phyloP scores from a whole-genome alignment of 345 rosid genomes.

The Hypericum androsaemum region DNA sequence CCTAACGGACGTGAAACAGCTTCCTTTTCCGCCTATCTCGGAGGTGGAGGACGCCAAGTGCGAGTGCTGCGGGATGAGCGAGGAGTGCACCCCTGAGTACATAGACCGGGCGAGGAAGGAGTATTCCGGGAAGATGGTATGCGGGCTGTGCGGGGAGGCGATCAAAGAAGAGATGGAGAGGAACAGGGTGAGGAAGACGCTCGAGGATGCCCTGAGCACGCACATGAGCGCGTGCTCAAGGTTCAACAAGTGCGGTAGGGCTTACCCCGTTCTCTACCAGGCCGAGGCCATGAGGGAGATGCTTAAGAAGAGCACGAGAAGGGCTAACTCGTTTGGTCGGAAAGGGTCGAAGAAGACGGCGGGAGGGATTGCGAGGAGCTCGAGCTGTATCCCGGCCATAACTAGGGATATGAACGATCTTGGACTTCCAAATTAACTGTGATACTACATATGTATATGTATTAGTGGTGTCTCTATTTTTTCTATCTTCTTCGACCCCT shows the following conservation, averaged over 20 bases:
- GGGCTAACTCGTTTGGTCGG: slow-evolving; percentile 46
- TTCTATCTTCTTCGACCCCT: no score
- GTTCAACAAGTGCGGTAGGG: slow-evolving; percentile 76
- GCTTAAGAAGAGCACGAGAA: slow-evolving; percentile 38
- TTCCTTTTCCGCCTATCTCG: slow-evolving; percentile 31
- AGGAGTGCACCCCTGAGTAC: slow-evolving; percentile 82
- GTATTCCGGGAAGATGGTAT: slow-evolving; percentile 74
- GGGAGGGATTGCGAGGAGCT: slow-evolving; percentile 54
- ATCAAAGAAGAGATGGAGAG: slow-evolving; percentile 83
- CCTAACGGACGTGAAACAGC: not conserved
- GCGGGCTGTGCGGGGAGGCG: slow-evolving; percentile 83
- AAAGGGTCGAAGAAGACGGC: slow-evolving; percentile 31
- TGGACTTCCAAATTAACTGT: not conserved
- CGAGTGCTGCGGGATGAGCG: slow-evolving; percentile 86
- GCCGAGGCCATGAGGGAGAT: slow-evolving; percentile 89
- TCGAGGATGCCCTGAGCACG: slow-evolving; percentile 52
- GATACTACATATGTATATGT: no score
- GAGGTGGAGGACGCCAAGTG: slow-evolving; percentile 79
- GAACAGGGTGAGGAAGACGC: slow-evolving; percentile 23
- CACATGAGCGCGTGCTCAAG: slow-evolving; percentile 72
- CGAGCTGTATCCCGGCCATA: slow-evolving; percentile 81
- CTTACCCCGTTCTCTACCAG: slow-evolving; percentile 63
- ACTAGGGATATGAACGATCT: slow-evolving; percentile 39
- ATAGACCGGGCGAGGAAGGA: slow-evolving; percentile 50
- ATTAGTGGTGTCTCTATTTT: no score